Conservation (phyloP, 1,284 basidiomycete genomes). For the Malassezia slooffiae region DNA sequence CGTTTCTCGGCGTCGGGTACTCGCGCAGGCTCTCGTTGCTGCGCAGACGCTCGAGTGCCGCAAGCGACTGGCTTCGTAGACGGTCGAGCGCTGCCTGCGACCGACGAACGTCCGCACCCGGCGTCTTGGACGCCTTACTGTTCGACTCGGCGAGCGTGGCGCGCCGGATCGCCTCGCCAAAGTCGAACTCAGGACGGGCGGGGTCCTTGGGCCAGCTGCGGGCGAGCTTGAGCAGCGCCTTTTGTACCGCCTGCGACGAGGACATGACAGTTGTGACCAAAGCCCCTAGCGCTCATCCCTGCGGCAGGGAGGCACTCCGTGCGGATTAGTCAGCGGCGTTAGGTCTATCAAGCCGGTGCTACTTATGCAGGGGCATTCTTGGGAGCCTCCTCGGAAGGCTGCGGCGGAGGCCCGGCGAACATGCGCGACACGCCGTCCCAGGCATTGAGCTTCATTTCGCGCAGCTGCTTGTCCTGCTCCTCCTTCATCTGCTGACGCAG, state of each 20-base stretch:
- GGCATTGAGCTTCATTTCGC: constrained; percentile 47
- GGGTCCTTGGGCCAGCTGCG: constrained; percentile 34
- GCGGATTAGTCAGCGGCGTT: no score
- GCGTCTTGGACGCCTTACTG: constrained; percentile 14
- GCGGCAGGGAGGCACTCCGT: no score
- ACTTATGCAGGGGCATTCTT: no score
- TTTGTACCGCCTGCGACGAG: constrained; percentile 19
- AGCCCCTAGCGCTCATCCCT: background rate
- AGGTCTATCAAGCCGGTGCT: no score
- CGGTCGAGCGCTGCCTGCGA: constrained; percentile 4
- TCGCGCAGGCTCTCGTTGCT: constrained; percentile 20
- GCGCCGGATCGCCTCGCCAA: constrained; percentile 25
- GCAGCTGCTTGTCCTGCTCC: constrained; percentile 66
- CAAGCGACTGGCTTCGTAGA: constrained; percentile 23
- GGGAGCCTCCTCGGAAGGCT: background rate
- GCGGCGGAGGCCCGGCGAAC: constrained; percentile 7
- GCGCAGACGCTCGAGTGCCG: constrained; percentile 19
- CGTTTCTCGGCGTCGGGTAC: constrained; percentile 22
- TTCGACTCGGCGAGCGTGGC: constrained; percentile 25
- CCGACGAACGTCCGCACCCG: constrained; percentile 6
- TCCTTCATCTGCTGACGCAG: constrained; percentile 69
- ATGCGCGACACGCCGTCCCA: constrained; percentile 25
- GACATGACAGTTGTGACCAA: background rate
- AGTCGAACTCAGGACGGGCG: constrained; percentile 33
- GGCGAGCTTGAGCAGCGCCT: constrained; percentile 21